Evolutionary conservation across 1,284 basidiomycete genomes (phyloP), one percentile per base, ranked within the genome.

Genomic region (Papiliotrema laurentii): DNA sequence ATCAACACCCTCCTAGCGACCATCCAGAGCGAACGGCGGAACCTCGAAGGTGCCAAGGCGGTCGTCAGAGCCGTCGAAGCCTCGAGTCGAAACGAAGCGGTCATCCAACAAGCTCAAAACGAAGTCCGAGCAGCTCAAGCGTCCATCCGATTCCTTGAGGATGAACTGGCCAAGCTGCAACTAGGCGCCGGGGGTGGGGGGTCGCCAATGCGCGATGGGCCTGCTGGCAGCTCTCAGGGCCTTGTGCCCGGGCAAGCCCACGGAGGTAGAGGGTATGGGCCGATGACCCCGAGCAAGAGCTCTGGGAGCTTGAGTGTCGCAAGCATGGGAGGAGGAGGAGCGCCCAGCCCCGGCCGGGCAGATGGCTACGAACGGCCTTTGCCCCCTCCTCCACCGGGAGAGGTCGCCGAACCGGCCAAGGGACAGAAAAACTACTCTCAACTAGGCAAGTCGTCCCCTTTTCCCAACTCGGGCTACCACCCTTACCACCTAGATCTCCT

Each of bases 401-500:
- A 48, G 13, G 41, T 13, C 2, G 5, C 66, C 34, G 46, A 48
- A 21, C 40, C 21, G 4, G 47, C 45, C 7, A 55, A 50, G 25
- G 53, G 44, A 6, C 59, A 54, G 41, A 71, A 72, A 53, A 71
- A 68, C 46, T 70, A 69, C 48, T 65, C 69, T 30, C 68, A 72
- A 49, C 59, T 74, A 34, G 69, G 69, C 69, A 26, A 47, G 65
- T 55, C n/a, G 6, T 10, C 26, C 4, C 6, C 4, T 24, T 25
- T 36, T 18, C 33, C 21, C 27, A 6, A 13, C 24, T 28, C 24
- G 28, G 6, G 19, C 28, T 41, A 26, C 30, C 46, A 48, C 39
- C 45, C 37, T 19, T 13, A 24, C 35, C 10, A 4, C 5, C 10
- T 36, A 79, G 96, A 99, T 78, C 79, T 99, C 58, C 89, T 97